phyloP scores from a whole-genome alignment of 371 early-diverging fungal species.

The Mucor mucedo region DNA sequence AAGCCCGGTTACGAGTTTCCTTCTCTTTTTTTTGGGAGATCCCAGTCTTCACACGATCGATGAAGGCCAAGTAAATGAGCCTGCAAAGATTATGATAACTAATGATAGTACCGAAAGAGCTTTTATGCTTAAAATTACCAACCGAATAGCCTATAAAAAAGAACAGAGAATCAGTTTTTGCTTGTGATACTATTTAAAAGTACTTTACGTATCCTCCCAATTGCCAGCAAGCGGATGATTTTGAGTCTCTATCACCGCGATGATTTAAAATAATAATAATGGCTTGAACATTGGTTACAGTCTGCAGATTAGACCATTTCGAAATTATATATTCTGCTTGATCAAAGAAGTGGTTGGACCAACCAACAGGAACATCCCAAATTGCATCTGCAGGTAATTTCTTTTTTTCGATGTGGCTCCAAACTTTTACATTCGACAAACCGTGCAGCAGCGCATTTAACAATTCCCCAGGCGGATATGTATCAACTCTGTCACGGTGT shows the following conservation, averaged over 20 bases:
- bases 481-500: slow-evolving; percentile 37
- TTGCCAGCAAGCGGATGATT: slow-evolving; percentile 47
- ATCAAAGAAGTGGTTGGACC: slow-evolving; percentile 50
- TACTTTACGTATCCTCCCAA: slow-evolving; percentile 38
- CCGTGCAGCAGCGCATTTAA: slow-evolving; percentile 50
- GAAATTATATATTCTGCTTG: slow-evolving; percentile 38
- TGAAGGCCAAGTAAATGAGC: slow-evolving; percentile 46
- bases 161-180: neutral
- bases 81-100: neutral
- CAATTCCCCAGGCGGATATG: slow-evolving; percentile 37
- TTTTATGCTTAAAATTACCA: slow-evolving; percentile 15
- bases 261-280: slow-evolving; percentile 44
- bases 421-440: slow-evolving; percentile 42
- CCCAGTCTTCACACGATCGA: slow-evolving; percentile 44
- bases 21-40: slow-evolving; percentile 44
- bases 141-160: slow-evolving; percentile 4
- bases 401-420: slow-evolving; percentile 17
- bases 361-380: slow-evolving; percentile 49
- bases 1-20: slow-evolving; percentile 42
- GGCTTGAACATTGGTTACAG: slow-evolving; percentile 44
- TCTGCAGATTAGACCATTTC: slow-evolving; percentile 23
- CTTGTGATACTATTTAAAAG: neutral
- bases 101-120: too few relatives aligned
- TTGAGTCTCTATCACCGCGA: slow-evolving; percentile 38
- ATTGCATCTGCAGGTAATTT: slow-evolving; percentile 29